phyloP scores from a whole-genome alignment of 2,329 filamentous ascomycete genomes.

The Rhynchosporium graminicola region DNA sequence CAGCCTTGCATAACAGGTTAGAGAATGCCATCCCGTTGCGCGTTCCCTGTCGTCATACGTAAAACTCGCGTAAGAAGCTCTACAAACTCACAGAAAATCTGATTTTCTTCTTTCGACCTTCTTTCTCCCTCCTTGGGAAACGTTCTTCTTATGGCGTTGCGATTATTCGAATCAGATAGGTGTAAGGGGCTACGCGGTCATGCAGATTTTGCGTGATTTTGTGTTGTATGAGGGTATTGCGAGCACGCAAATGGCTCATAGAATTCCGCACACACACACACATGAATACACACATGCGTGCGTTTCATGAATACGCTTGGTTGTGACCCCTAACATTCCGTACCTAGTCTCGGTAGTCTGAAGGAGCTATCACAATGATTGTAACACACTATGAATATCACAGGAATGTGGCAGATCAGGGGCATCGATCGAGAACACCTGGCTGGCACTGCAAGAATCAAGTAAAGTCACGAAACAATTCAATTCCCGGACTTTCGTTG shows the following conservation, averaged over 20 bases:
- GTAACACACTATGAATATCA: neutral
- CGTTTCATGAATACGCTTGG: neutral
- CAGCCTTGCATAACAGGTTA: slow-evolving; percentile 24
- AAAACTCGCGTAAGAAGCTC: slow-evolving; percentile 18
- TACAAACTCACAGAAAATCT: neutral
- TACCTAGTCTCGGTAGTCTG: too few relatives aligned
- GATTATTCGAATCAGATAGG: neutral
- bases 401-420: too few relatives aligned
- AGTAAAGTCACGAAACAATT: too few relatives aligned
- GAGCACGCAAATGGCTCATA: slow-evolving; percentile 28
- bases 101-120: neutral
- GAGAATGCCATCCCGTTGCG: slow-evolving; percentile 23
- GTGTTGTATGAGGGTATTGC: slow-evolving; percentile 26
- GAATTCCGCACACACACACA: slow-evolving; percentile 7
- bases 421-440: too few relatives aligned
- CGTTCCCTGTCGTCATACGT: slow-evolving; percentile 12
- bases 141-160: neutral
- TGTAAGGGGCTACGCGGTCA: neutral
- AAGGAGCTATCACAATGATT: too few relatives aligned
- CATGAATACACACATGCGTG: neutral
- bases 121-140: neutral
- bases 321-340: neutral
- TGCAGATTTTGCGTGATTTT: slow-evolving; percentile 23
- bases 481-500: too few relatives aligned
- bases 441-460: too few relatives aligned